A percentile compares a stretch with the other conserved stretches of the same genome.
Evolutionary conservation across 2,329 filamentous ascomycete species (phyloP).

Genomic region (Aspergillus jensenii): DNA sequence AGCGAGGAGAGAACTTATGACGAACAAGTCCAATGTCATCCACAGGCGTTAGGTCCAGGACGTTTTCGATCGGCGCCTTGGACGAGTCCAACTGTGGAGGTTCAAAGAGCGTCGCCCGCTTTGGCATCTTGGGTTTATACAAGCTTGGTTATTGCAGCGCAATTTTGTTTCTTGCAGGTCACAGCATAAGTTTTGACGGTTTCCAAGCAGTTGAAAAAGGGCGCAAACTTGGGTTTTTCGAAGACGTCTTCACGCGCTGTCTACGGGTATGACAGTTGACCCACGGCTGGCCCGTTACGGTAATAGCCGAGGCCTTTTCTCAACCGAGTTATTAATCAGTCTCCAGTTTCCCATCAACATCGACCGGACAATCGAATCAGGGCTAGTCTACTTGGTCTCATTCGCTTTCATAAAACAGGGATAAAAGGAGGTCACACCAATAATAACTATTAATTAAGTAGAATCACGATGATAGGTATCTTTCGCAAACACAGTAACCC

Average conservation of each 20-base stretch:
- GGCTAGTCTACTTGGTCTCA: neutral
- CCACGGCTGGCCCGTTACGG: slow-evolving; percentile 9
- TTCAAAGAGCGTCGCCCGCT: slow-evolving; percentile 64
- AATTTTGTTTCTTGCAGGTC: neutral
- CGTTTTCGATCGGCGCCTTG: slow-evolving; percentile 83
- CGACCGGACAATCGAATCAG: neutral
- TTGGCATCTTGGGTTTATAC: slow-evolving; percentile 24
- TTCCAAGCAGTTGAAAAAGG: neutral
- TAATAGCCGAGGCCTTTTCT: slow-evolving; percentile 14
- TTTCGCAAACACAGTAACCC: neutral
- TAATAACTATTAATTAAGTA: neutral
- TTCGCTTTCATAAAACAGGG: neutral
- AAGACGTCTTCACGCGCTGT: slow-evolving; percentile 7
- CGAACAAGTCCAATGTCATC: slow-evolving; percentile 59
- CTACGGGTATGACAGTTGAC: neutral
- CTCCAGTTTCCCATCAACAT: neutral
- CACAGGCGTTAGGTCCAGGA: slow-evolving; percentile 79
- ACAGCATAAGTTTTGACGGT: neutral
- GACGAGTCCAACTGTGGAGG: slow-evolving; percentile 70
- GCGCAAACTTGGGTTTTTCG: neutral
- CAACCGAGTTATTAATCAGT: neutral
- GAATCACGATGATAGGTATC: neutral
- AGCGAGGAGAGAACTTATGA: neutral
- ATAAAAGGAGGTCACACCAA: neutral
- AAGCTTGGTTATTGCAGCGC: neutral